Evolutionary conservation across 352 stramenopile species (phyloP).

Genomic region (Globisporangium polare): DNA sequence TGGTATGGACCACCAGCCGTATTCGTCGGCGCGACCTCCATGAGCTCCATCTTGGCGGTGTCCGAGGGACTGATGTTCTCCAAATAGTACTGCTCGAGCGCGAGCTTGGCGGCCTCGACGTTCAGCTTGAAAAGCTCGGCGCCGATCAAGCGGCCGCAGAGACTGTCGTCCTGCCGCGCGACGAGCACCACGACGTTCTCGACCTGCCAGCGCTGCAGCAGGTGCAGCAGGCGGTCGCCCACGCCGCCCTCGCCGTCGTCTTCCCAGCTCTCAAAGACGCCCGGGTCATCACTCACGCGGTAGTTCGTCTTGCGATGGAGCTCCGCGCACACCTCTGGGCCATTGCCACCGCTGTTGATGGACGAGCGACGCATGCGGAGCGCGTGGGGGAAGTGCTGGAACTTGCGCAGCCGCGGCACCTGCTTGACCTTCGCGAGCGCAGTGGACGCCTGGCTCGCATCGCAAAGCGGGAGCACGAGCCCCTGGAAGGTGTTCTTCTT

Average conservation of each 20-base stretch:
- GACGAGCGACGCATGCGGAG: conserved; percentile 27
- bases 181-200: conserved; percentile 69
- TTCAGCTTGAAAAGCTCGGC: conserved; percentile 64
- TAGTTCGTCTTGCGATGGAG: conserved; percentile 7
- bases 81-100: conserved; percentile 72
- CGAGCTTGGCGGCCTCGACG: conserved; percentile 66
- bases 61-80: conserved; percentile 41
- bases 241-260: conserved; percentile 52
- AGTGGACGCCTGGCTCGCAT: conserved; percentile 16
- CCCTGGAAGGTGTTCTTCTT: conserved; percentile 76
- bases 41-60: conserved; percentile 45
- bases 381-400: conserved; percentile 46
- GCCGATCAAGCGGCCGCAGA: conserved; percentile 59
- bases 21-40: conserved; percentile 11
- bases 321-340: conserved; percentile 3
- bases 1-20: conserved; percentile 14
- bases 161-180: conserved; percentile 53
- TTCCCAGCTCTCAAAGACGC: conserved; percentile 46
- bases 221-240: conserved; percentile 68
- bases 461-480: conserved; percentile 41
- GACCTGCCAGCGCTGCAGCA: conserved; percentile 82
- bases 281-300: conserved; percentile 17
- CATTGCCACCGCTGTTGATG: neutral
- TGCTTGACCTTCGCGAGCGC: conserved; percentile 26
- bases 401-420: conserved; percentile 37